Evolutionary conservation across 108 stramenopile species (phyloP).

Genomic region (Chaetoceros tenuissimus): DNA sequence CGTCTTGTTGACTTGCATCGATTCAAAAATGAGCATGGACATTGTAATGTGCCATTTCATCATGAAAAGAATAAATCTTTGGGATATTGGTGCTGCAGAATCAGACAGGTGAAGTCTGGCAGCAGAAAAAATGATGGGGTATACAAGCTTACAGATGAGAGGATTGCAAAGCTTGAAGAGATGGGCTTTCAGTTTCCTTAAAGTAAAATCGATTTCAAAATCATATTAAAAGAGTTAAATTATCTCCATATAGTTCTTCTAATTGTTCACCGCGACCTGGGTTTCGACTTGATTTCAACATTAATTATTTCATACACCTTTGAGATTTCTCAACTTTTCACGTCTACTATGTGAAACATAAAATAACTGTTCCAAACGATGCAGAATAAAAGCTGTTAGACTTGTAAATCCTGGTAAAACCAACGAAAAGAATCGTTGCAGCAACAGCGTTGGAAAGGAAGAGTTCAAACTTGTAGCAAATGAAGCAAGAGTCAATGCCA

Average conservation of each 20-base stretch:
- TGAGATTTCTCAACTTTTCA: neutral
- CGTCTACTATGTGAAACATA: conserved; percentile 1
- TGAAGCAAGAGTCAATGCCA: neutral
- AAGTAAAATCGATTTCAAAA: too few relatives aligned
- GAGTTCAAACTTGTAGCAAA: neutral
- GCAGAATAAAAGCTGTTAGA: neutral
- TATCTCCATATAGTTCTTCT: too few relatives aligned
- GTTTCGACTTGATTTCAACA: too few relatives aligned
- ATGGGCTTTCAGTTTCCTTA: too few relatives aligned
- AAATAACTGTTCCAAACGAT: conserved; percentile 2
- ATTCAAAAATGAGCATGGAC: conserved; percentile 18
- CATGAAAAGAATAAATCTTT: conserved; percentile 15
- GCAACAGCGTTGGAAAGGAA: too few relatives aligned
- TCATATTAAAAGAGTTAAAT: too few relatives aligned
- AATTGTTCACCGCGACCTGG: too few relatives aligned
- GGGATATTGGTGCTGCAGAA: conserved; percentile 15
- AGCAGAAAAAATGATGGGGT: too few relatives aligned
- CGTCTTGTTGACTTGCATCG: conserved; percentile 3
- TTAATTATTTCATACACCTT: too few relatives aligned
- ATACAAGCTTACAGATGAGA: too few relatives aligned
- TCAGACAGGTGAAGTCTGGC: too few relatives aligned
- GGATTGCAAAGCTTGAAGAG: too few relatives aligned
- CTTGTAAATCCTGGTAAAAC: neutral
- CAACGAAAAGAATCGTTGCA: neutral
- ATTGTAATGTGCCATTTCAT: conserved; percentile 17